Base-by-base conservation (phyloP, 2,329 filamentous ascomycete species). In the Botryotinia narcissicola region DNA sequence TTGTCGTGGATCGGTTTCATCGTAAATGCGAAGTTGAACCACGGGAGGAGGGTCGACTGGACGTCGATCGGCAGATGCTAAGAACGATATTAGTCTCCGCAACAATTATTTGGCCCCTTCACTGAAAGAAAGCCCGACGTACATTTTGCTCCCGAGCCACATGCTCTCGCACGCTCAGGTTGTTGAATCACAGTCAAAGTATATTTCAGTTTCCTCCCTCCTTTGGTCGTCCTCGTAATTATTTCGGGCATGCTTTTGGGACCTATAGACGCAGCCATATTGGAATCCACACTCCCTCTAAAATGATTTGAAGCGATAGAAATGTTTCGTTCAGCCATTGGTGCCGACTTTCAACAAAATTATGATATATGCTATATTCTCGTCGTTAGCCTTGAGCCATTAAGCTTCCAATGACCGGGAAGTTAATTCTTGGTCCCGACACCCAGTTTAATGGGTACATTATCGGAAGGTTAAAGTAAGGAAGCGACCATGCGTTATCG, bases 111-210 rank as follows among this genome's bases (percentile, higher is more conserved):
- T 48, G 22, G n/a, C 22, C 16, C 54, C 22, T 42, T 67, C 40
- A 72, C 29, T 48, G 37, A 37, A 44, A 51, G 44, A 32, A 44
- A 57, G 51, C 6, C 37, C 32, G n/a, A 73, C 91, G 83, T 87
- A 97, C 94, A 97, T 85, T 98, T 98, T 71, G 94, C 94, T 74
- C 96, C 96, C 72, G 94, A 95, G 80, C 96, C 96, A 82, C 96
- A 99, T 72, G 96, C 96, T 85, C 96, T 89, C 68, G 96, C 95
- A 80, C 95, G 93, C 84, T 97, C 92, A 32, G 96, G 96, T 82
- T 98, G 94, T 84, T 99, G 96, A 79, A 98, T 91, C 73, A 98
- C 94, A 74, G 89, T 90, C 82, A 98, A 86, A 76, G 88, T 87
- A 83, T 98, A 98, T 80, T 90, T 93, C 77, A 98, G 88, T 76